These are phyloP conservation scores for Crepidotus variabilis DNA, from an alignment of 768 basidiomycete genomes.

Conservation along the genomic window DNA sequence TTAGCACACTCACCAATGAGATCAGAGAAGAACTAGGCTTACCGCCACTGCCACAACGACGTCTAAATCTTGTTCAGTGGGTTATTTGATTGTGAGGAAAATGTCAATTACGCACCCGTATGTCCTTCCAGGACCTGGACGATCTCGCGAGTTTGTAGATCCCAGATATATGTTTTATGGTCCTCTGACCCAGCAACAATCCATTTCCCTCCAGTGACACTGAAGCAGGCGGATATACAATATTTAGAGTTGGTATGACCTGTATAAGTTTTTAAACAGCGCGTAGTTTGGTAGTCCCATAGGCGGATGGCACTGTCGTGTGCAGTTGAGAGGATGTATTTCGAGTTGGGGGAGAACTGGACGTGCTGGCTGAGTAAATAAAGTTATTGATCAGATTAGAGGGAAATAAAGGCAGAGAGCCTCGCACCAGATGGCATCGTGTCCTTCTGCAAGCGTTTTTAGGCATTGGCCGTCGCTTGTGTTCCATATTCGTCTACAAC, in stretches of 20 bases:
- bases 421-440: constrained; percentile 74
- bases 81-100: background rate
- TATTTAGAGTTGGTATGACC: constrained; percentile 83
- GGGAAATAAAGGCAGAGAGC: background rate
- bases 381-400: background rate
- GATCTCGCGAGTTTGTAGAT: constrained; percentile 81
- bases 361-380: constrained; percentile 67
- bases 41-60: constrained; percentile 83
- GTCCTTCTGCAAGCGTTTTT: constrained; percentile 91
- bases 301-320: constrained; percentile 91
- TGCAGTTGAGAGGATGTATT: constrained; percentile 90
- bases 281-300: constrained; percentile 92
- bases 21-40: constrained; percentile 11
- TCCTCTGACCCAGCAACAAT: constrained; percentile 92
- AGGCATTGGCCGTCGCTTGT: constrained; percentile 90
- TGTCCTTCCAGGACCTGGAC: constrained; percentile 81
- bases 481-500: constrained; percentile 89
- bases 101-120: constrained; percentile 42
- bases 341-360: constrained; percentile 93
- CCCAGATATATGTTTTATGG: constrained; percentile 87
- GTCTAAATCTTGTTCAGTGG: constrained; percentile 31
- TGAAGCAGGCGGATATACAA: constrained; percentile 82
- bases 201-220: constrained; percentile 84
- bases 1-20: constrained; percentile 2
- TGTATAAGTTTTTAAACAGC: constrained; percentile 85